These are phyloP conservation scores for Austroboletus novae-zelandiae DNA, from an alignment of 1,284 basidiomycete species.

Conservation along the genomic window DNA sequence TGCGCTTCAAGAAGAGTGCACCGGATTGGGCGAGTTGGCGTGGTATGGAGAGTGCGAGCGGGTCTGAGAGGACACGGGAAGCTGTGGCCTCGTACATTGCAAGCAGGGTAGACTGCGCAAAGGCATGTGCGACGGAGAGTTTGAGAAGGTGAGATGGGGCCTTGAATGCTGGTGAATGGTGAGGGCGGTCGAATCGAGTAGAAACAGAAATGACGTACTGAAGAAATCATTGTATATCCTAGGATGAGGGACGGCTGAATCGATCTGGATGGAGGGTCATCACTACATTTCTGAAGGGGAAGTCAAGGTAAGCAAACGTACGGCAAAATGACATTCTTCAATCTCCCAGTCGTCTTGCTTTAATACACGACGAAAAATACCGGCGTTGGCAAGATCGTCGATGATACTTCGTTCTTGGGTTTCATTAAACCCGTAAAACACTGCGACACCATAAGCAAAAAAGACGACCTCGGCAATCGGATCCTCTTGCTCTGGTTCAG, in stretches of 20 bases:
- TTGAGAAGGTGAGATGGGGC: conserved; percentile 83
- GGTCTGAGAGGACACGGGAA: conserved; percentile 76
- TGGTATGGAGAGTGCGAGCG: conserved; percentile 78
- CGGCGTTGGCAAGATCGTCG: conserved; percentile 77
- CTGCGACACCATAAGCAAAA: conserved; percentile 83
- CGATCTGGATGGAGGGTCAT: conserved; percentile 54
- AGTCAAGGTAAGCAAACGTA: conserved; percentile 35
- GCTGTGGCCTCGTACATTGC: conserved; percentile 86
- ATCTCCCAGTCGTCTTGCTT: conserved; percentile 80
- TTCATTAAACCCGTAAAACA: conserved; percentile 84
- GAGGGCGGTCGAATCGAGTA: conserved; percentile 1
- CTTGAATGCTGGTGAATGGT: conserved; percentile 67
- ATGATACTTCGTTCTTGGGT: conserved; percentile 75
- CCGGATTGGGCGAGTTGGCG: conserved; percentile 82
- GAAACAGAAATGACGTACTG: conserved; percentile 48
- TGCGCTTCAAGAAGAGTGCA: conserved; percentile 72
- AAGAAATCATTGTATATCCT: conserved; percentile 93
- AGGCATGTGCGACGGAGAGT: conserved; percentile 90
- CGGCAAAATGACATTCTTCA: conserved; percentile 86
- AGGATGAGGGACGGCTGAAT: conserved; percentile 80
- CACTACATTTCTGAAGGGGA: not conserved
- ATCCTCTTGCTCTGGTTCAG: conserved; percentile 28
- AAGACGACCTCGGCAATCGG: conserved; percentile 83
- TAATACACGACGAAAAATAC: conserved; percentile 59
- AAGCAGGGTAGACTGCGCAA: conserved; percentile 92